Base-by-base conservation (phyloP, 1,284 basidiomycete species). In the Cryptococcus sp. region DNA sequence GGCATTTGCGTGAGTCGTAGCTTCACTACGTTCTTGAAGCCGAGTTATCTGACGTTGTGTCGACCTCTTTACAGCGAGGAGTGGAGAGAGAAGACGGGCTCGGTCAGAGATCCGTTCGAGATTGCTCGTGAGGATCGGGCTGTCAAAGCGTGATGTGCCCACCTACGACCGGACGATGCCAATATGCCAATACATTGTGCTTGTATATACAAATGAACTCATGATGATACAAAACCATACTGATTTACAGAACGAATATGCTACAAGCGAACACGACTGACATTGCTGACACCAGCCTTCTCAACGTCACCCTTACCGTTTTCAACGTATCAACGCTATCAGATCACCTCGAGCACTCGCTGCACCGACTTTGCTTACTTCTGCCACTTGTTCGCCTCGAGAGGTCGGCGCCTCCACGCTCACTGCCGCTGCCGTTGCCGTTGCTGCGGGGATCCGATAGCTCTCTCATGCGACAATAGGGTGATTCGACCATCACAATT, bases 91-190 rank as follows among this genome's bases (percentile, higher is more conserved):
- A 64, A 63, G 52, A 72, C 70, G 2, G 64, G 67, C 35, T 72
- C 72, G 22, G 71, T 75, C 55, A 62, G 74, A 48, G 69, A 73
- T 64, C 76, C 76, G 23, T 78, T 78, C 62, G 69, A 78, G 49
- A 65, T 78, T 3, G 74, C 73, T 16, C 57, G 76, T 23, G 74
- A 78, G 55, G 68, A 69, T 45, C 66, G 65, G 47, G 70, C 70
- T 6, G 49, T 60, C 38, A 56, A 56, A 30, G 54, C 43, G 20
- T 60, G 47, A 45, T 19, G 5, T 19, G 19, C 25, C 17, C 20
- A 45, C n/a, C 22, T 20, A 50, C 27, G 39, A 41, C 35, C 5
- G 35, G 38, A 49, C 51, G 35, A 58, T 42, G 50, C 40, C 50
- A 52, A 25, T 10, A 35, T 35, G 30, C 30, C 30, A 4, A 35